Percentiles rank a stretch among this genome's conserved stretches.
Evolutionary conservation across 2,329 filamentous ascomycete species (phyloP).

Genomic region (Colletotrichum brevisporum): DNA sequence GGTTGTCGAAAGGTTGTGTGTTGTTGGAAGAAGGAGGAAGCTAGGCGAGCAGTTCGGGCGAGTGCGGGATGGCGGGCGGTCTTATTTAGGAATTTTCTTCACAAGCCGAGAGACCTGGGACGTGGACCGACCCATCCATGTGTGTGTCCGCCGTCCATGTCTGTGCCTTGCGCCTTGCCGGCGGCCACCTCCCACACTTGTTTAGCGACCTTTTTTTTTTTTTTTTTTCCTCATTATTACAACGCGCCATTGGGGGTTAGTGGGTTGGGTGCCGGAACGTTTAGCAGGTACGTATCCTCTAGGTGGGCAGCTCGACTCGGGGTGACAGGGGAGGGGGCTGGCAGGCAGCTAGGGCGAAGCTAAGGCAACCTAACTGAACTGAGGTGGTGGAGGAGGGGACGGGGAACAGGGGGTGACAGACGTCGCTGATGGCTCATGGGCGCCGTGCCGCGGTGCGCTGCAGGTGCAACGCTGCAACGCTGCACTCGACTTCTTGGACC

Average conservation of each 20-base stretch:
- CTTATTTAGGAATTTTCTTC: constrained; percentile 39
- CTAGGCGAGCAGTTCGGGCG: neutral
- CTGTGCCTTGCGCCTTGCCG: neutral
- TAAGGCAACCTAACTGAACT: neutral
- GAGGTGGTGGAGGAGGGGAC: constrained; percentile 6
- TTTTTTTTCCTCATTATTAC: neutral
- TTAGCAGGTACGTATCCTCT: no score
- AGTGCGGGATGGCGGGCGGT: constrained; percentile 14
- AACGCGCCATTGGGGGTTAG: constrained; percentile 26
- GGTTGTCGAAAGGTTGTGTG: constrained; percentile 1
- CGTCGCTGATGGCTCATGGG: neutral
- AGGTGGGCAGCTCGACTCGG: constrained; percentile 3
- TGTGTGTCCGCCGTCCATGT: constrained; percentile 13
- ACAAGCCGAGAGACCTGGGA: constrained; percentile 28
- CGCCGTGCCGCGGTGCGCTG: neutral
- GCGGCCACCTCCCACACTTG: neutral
- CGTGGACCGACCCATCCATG: neutral
- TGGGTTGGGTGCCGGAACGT: constrained; percentile 31
- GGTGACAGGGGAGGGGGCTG: constrained; percentile 31
- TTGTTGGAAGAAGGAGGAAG: constrained; percentile 18
- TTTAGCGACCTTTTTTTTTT: constrained; percentile 1
- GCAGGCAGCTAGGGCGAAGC: constrained; percentile 10
- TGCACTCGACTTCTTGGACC: neutral
- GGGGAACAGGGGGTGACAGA: constrained; percentile 14
- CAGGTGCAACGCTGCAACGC: constrained; percentile 20